Percentiles rank a stretch among this genome's conserved stretches.
Conservation (phyloP, 257 asterid genomes). For the Buddleja alternifolia region DNA sequence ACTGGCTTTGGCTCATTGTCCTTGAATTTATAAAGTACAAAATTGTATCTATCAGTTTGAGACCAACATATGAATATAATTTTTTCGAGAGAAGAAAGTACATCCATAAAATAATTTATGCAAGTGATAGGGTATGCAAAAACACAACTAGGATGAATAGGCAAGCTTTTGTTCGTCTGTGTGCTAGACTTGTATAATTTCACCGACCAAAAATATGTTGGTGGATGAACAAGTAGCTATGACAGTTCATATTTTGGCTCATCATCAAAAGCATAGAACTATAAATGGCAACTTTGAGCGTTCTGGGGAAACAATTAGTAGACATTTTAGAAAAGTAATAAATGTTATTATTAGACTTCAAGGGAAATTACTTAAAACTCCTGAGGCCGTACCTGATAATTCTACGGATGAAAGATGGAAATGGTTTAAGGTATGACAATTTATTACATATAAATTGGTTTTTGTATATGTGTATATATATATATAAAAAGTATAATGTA, state of each 20-base stretch:
- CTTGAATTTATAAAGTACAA: background rate
- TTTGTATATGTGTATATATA: background rate
- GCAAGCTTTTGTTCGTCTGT: background rate
- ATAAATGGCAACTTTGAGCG: background rate
- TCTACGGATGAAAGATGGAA: background rate
- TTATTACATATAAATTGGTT: too few relatives aligned
- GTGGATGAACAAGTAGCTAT: too few relatives aligned
- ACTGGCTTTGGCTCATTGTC: constrained; percentile 22
- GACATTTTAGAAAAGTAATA: background rate
- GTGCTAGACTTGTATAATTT: too few relatives aligned
- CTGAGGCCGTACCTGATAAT: background rate
- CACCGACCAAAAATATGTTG: too few relatives aligned
- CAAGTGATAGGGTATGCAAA: background rate
- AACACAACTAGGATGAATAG: background rate
- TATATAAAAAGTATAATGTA: background rate
- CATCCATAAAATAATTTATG: constrained; percentile 11
- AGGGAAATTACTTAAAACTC: background rate
- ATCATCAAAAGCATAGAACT: too few relatives aligned
- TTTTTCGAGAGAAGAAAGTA: too few relatives aligned
- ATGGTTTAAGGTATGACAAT: background rate
- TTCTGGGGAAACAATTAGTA: background rate
- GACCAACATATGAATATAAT: background rate
- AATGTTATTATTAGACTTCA: background rate
- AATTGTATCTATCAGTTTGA: background rate
- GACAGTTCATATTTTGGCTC: too few relatives aligned